Evolutionary conservation across 306 rosid species (phyloP).

Genomic region (Inga leiocalycina): DNA sequence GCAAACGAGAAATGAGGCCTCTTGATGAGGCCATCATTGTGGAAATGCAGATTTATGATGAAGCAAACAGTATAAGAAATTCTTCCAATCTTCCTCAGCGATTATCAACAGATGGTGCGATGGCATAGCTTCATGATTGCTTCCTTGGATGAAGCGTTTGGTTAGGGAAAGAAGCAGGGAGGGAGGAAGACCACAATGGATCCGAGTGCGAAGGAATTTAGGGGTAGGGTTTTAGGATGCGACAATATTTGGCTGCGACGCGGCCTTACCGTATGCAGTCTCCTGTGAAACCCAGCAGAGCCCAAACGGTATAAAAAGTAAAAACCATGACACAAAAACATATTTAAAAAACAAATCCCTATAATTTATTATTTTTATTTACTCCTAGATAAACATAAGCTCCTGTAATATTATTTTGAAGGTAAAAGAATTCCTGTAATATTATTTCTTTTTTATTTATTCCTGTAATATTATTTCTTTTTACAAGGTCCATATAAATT

Average conservation of each 20-base stretch:
- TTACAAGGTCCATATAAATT: too few species aligned
- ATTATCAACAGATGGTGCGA: not conserved
- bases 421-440: too few species aligned
- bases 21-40: slow-evolving; percentile 74
- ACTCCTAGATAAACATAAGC: too few species aligned
- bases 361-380: too few species aligned
- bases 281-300: not conserved
- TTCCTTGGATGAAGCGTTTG: not conserved
- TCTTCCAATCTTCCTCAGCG: not conserved
- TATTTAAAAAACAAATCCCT: too few species aligned
- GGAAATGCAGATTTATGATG: not conserved
- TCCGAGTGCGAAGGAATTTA: not conserved
- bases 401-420: too few species aligned
- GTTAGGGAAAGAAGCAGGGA: not conserved
- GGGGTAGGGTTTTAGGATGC: not conserved
- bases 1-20: slow-evolving; percentile 68
- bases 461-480: too few species aligned
- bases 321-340: too few species aligned
- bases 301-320: too few species aligned
- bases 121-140: not conserved
- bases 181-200: not conserved
- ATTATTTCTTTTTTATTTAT: too few species aligned
- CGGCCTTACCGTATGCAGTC: not conserved
- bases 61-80: not conserved
- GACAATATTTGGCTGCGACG: not conserved